A percentile compares a stretch with the other conserved stretches of the same genome.
Conservation (phyloP, 129 eudicot genomes). For the Flaveria sonorensis region DNA sequence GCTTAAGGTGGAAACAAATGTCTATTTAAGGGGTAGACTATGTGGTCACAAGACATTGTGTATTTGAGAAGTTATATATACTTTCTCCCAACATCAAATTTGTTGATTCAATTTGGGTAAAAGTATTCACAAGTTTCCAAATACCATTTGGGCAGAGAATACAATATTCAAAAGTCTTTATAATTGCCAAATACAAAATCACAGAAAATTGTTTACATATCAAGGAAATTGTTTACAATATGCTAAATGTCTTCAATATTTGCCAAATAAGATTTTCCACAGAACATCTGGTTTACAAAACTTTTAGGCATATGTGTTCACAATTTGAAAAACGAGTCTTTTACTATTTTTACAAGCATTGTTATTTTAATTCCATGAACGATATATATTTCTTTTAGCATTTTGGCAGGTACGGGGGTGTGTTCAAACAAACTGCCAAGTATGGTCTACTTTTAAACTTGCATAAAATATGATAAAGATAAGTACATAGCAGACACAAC, state of each 20-base stretch:
- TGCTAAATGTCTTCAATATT: neutral
- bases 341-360: no score
- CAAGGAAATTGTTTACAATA: no score
- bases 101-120: neutral
- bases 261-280: neutral
- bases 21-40: neutral
- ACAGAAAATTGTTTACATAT: neutral
- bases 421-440: no score
- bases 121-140: neutral
- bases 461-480: no score
- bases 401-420: no score
- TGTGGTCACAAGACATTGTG: neutral
- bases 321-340: no score
- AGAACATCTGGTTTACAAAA: neutral
- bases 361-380: no score
- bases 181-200: neutral
- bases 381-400: no score
- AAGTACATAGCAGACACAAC: no score
- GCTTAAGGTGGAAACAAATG: constrained; percentile 5
- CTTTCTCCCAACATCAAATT: neutral
- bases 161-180: neutral
- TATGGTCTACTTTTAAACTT: no score
- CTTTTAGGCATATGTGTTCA: no score
- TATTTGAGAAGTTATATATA: neutral
- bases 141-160: neutral